Percentiles rank a stretch among this genome's conserved stretches.
Conservation (phyloP, 2,329 filamentous ascomycete genomes). For the Trichoderma polysporum region DNA sequence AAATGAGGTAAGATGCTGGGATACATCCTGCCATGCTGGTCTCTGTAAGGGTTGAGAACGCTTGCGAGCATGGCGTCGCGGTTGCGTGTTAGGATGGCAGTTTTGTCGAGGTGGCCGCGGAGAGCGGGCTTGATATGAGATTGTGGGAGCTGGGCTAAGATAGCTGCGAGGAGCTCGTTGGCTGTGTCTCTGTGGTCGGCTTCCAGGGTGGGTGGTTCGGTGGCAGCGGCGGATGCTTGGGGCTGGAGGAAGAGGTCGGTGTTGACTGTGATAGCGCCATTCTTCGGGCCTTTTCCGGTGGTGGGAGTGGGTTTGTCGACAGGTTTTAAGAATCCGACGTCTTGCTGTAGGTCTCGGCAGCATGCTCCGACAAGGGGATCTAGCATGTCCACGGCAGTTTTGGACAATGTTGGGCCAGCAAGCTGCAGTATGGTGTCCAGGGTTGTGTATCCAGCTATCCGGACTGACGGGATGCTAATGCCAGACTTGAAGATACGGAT, state of each 20-base stretch:
- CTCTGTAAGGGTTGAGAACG: constrained; percentile 72
- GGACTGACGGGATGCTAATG: constrained; percentile 53
- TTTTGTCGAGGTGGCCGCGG: constrained; percentile 75
- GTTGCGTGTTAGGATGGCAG: constrained; percentile 69
- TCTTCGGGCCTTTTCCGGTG: constrained; percentile 37
- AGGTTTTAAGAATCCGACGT: constrained; percentile 48
- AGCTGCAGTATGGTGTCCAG: constrained; percentile 57
- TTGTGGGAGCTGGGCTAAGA: constrained; percentile 65
- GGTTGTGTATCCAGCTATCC: constrained; percentile 60
- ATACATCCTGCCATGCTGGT: constrained; percentile 61
- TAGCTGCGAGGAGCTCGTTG: constrained; percentile 56
- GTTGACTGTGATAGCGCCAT: constrained; percentile 52
- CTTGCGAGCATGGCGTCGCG: constrained; percentile 76
- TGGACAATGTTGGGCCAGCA: constrained; percentile 65
- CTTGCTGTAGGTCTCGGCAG: constrained; percentile 70
- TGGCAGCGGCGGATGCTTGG: constrained; percentile 33
- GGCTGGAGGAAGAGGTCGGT: constrained; percentile 68
- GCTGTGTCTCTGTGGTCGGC: constrained; percentile 57
- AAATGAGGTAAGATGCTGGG: constrained; percentile 81
- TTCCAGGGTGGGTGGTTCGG: constrained; percentile 38
- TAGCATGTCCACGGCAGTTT: constrained; percentile 63
- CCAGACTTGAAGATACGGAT: constrained; percentile 66
- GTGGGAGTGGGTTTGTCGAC: constrained; percentile 34
- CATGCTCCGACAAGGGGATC: constrained; percentile 62
- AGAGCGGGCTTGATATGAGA: constrained; percentile 67